Percentiles rank a stretch among this genome's conserved stretches.
phyloP scores from a whole-genome alignment of 192 early-diverging fungal genomes.

The Umbelopsis sp. region DNA sequence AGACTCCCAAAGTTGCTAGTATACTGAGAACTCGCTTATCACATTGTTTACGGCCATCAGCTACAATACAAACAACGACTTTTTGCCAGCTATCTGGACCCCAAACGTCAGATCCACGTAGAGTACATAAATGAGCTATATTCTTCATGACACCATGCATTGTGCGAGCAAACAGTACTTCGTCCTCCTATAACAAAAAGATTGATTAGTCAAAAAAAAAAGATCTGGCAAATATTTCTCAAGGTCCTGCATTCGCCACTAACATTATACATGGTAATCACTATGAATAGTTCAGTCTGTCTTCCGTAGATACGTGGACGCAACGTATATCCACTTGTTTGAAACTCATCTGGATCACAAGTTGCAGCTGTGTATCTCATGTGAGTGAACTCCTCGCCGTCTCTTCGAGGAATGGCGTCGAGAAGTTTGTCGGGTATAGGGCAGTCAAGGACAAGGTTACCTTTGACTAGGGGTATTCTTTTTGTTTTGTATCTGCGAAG shows the following conservation, averaged over 20 bases:
- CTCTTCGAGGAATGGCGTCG: constrained; percentile 47
- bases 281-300: constrained; percentile 68
- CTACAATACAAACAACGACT: constrained; percentile 70
- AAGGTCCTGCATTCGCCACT: background rate
- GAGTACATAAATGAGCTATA: constrained; percentile 63
- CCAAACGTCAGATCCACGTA: constrained; percentile 55
- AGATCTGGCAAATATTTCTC: background rate
- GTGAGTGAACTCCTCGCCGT: constrained; percentile 70
- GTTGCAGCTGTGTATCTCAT: constrained; percentile 77
- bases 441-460: constrained; percentile 72
- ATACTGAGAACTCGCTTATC: constrained; percentile 46
- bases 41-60: constrained; percentile 60
- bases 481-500: constrained; percentile 22
- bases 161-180: constrained; percentile 62
- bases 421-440: constrained; percentile 66
- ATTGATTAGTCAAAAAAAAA: constrained; percentile 15
- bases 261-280: constrained; percentile 78
- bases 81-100: constrained; percentile 70
- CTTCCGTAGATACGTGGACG: constrained; percentile 57
- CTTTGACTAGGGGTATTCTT: constrained; percentile 50
- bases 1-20: constrained; percentile 65
- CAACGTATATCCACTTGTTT: constrained; percentile 59
- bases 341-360: constrained; percentile 68
- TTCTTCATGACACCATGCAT: constrained; percentile 67
- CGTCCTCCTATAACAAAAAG: constrained; percentile 60